Percentiles rank a stretch among this genome's conserved stretches.
Evolutionary conservation across 441 rosid genomes (phyloP).

Genomic region (Aquilaria agallochum): DNA sequence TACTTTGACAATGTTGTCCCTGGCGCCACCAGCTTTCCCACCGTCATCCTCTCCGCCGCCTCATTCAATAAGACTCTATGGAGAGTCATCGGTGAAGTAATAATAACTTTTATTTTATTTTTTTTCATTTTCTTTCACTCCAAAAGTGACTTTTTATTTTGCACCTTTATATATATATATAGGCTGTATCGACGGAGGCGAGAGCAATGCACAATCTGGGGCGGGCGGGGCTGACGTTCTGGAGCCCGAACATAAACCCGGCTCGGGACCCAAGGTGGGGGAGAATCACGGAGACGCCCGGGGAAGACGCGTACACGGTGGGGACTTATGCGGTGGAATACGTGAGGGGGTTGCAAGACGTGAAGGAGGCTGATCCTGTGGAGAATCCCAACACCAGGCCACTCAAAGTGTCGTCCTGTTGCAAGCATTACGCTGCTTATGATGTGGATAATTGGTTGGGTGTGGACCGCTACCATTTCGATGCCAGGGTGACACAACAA

Average conservation of each 20-base stretch:
- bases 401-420: slow-evolving; percentile 29
- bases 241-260: slow-evolving; percentile 20
- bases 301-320: slow-evolving; percentile 30
- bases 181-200: slow-evolving; percentile 34
- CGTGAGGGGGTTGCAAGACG: slow-evolving; percentile 29
- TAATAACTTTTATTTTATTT: too few species aligned
- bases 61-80: not conserved
- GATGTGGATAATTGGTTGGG: slow-evolving; percentile 28
- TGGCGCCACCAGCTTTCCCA: not conserved
- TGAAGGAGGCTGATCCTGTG: slow-evolving; percentile 8
- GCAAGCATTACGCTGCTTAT: slow-evolving; percentile 29
- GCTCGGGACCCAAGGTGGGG: slow-evolving; percentile 33
- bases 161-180: too few species aligned
- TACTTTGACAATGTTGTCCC: not conserved
- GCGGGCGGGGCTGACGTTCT: slow-evolving; percentile 14
- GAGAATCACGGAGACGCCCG: slow-evolving; percentile 25
- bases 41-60: not conserved
- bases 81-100: slow-evolving; percentile 12
- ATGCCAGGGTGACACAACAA: slow-evolving; percentile 27
- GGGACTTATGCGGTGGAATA: slow-evolving; percentile 27
- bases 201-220: slow-evolving; percentile 35
- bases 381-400: slow-evolving; percentile 19
- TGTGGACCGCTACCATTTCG: slow-evolving; percentile 16
- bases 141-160: too few species aligned
- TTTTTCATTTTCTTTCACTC: too few species aligned